Base-by-base conservation (phyloP, 176 grass and related monocot species). In the Rhynchospora tenuis region DNA sequence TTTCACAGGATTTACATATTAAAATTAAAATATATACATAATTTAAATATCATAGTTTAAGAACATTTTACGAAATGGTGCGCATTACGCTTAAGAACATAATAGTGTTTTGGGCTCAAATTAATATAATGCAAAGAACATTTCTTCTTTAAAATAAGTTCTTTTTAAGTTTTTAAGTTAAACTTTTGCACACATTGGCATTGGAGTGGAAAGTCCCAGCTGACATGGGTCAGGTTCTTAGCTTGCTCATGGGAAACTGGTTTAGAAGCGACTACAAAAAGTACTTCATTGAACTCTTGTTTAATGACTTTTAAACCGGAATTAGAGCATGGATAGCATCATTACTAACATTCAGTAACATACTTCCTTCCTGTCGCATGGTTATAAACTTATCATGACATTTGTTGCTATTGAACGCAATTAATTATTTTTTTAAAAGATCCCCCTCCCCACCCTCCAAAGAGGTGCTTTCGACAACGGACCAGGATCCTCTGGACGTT, bases 221-320 rank as follows among this genome's bases (percentile, higher is more conserved):
- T 60, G 20, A 60, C 54, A 80, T 80, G 54, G 55, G 44, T 33
- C 74, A 42, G 46, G 74, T 78, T 78, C 74, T 78, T 78, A 78
- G 74, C 23, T 22, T 78, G 24, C 50, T 78, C 24, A 57, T 29
- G 13, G 13, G 31, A 51, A 78, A 57, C 19, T 28, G 31, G 23
- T 45, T 78, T 55, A 28, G 22, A 78, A 80, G 77, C 77, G 61
- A 61, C 57, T 44, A 27, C 45, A 51, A 8, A 15, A 51, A 24
- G 5, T 12, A 66, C 15, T 73, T 26, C 68, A 23, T 50, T 9
- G 15, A 51, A 73, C 3, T 50, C 9, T 48, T 73, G 68, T 73
- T 24, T 2, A 8, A 13, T 73, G 45, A 9, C 69, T 22, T 73
- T 73, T 73, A 44, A 70, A 73, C 70, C 10, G 44, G n/a, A 24